A percentile compares a stretch with the other conserved stretches of the same genome.
Evolutionary conservation across 352 stramenopile species (phyloP).

Genomic region (Globisporangium solare): DNA sequence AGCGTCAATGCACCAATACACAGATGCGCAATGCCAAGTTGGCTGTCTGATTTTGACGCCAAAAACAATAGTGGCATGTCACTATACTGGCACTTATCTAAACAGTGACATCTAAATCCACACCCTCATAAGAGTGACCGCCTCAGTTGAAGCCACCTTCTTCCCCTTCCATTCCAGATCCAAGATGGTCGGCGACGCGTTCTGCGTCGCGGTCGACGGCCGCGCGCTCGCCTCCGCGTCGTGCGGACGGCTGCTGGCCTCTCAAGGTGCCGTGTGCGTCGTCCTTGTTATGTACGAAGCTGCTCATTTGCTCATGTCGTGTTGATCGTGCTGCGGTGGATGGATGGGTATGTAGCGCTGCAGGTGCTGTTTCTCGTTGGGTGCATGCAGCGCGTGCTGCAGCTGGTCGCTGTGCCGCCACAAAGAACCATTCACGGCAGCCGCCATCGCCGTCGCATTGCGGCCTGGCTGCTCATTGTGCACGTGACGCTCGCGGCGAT

Average conservation of each 20-base stretch:
- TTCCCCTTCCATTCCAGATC: too few relatives aligned
- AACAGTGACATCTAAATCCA: too few relatives aligned
- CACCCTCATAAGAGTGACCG: too few relatives aligned
- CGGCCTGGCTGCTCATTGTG: slow-evolving; percentile 17
- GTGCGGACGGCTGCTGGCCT: slow-evolving; percentile 7
- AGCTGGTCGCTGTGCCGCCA: slow-evolving; percentile 12
- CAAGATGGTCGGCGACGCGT: background rate
- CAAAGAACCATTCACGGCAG: too few relatives aligned
- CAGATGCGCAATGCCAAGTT: too few relatives aligned
- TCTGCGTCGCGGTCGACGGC: slow-evolving; percentile 13
- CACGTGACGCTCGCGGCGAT: slow-evolving; percentile 25
- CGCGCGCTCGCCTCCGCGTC: slow-evolving; percentile 8
- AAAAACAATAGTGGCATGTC: too few relatives aligned
- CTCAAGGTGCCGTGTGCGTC: slow-evolving; percentile 3
- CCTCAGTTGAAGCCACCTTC: too few relatives aligned
- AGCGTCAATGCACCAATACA: too few relatives aligned
- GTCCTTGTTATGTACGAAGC: background rate
- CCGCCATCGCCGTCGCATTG: background rate
- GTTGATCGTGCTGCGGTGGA: background rate
- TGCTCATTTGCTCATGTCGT: background rate
- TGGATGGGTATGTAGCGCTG: slow-evolving; percentile 17
- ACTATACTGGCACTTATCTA: too few relatives aligned
- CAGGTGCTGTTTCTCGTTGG: slow-evolving; percentile 30
- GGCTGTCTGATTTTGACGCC: too few relatives aligned
- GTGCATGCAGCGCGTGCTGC: slow-evolving; percentile 37